Evolutionary conservation across 1,139 yeast species (phyloP).

Genomic region (Tardiomyces digboiensis): DNA sequence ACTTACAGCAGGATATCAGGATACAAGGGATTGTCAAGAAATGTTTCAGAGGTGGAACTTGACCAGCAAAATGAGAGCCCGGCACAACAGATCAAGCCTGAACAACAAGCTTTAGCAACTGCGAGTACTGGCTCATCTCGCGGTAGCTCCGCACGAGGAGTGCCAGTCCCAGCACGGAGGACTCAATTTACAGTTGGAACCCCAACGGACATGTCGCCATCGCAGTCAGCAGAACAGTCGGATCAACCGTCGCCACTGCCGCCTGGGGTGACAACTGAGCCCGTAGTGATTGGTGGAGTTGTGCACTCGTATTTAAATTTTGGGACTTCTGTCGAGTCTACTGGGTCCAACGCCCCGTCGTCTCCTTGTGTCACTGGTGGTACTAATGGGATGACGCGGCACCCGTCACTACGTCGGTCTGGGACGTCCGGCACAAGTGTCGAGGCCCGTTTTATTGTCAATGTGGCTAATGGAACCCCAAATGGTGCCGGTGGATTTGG

Average conservation of each 20-base stretch:
- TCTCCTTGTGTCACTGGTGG: background rate
- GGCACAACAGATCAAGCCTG: too few relatives aligned
- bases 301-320: background rate
- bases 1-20: too few relatives aligned
- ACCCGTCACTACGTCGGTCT: background rate
- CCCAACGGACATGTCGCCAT: background rate
- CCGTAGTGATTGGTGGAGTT: background rate
- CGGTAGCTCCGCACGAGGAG: too few relatives aligned
- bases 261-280: constrained; percentile 10
- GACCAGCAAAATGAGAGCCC: too few relatives aligned
- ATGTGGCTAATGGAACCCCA: background rate
- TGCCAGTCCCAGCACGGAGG: background rate
- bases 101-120: too few relatives aligned
- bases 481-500: background rate
- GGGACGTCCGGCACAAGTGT: background rate
- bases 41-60: too few relatives aligned
- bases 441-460: background rate
- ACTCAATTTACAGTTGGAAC: background rate
- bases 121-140: too few relatives aligned
- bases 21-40: too few relatives aligned
- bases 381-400: too few relatives aligned
- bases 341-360: too few relatives aligned
- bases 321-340: background rate
- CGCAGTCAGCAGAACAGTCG: too few relatives aligned
- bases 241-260: too few relatives aligned